Conservation (phyloP, 2,329 filamentous ascomycete species). For the Apiospora phragmitis region DNA sequence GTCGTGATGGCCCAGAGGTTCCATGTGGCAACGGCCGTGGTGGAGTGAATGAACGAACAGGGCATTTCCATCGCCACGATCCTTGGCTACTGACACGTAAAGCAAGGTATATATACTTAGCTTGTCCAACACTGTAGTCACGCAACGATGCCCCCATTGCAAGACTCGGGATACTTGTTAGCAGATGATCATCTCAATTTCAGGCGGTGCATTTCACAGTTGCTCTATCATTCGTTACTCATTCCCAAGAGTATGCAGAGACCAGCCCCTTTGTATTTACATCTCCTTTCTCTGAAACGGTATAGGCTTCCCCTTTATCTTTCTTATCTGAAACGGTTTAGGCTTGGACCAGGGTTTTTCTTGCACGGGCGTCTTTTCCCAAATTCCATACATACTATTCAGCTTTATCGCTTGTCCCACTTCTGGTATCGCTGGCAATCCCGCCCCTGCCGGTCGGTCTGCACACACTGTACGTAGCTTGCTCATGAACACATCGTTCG, state of each 20-base stretch:
- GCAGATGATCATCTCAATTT: too few relatives aligned
- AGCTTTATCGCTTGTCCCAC: neutral
- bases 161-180: too few relatives aligned
- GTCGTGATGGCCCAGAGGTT: conserved; percentile 45
- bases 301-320: too few relatives aligned
- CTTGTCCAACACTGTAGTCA: too few relatives aligned
- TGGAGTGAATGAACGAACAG: neutral
- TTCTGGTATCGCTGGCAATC: too few relatives aligned
- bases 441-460: neutral
- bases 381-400: neutral
- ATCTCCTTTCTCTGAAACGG: too few relatives aligned
- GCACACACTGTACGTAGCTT: neutral
- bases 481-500: conserved; percentile 35
- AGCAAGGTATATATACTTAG: neutral
- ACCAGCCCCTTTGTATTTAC: too few relatives aligned
- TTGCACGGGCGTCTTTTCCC: neutral
- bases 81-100: neutral
- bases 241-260: too few relatives aligned
- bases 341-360: neutral
- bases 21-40: conserved; percentile 27
- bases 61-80: neutral
- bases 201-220: too few relatives aligned
- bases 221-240: too few relatives aligned
- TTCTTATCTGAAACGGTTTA: neutral
- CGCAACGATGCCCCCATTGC: too few relatives aligned